Evolutionary conservation across 108 stramenopile species (phyloP).

Genomic region (Stephanodiscus minutulus): DNA sequence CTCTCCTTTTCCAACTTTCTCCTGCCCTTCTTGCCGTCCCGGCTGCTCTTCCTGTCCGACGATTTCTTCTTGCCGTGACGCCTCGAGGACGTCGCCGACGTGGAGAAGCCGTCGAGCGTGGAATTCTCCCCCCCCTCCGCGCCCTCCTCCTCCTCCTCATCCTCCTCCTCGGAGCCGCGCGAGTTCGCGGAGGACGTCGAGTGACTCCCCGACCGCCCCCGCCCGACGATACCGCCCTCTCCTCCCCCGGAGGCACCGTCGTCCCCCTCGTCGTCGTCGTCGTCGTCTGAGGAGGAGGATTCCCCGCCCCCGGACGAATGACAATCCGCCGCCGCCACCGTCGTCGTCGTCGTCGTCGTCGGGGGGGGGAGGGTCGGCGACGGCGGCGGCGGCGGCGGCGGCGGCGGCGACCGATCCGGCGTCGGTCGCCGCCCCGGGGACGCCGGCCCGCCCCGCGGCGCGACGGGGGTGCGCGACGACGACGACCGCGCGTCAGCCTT

Average conservation of each 20-base stretch:
- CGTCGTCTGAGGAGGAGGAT: constrained; percentile 1
- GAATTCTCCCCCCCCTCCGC: constrained; percentile 14
- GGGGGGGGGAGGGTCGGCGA: background rate
- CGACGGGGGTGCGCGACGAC: too few species aligned
- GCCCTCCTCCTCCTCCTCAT: too few species aligned
- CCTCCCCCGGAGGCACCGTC: background rate
- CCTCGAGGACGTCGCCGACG: constrained; percentile 34
- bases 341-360: background rate
- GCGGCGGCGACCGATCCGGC: background rate
- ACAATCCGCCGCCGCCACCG: background rate
- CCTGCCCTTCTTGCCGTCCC: background rate
- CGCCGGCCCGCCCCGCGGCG: too few species aligned
- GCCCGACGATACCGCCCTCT: background rate
- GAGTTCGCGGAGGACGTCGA: constrained; percentile 22
- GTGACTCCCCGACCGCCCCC: background rate
- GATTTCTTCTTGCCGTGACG: constrained; percentile 16
- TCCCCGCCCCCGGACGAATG: background rate
- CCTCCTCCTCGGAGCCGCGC: too few species aligned
- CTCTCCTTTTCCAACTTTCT: too few species aligned
- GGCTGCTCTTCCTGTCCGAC: constrained; percentile 10
- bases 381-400: background rate
- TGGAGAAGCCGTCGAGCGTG: constrained; percentile 33
- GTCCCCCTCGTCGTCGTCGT: background rate
- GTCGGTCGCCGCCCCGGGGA: background rate
- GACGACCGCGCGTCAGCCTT: background rate